These are phyloP conservation scores for Pontederia crassipes DNA, from an alignment of 176 grass and related monocot genomes.

Conservation along the genomic window DNA sequence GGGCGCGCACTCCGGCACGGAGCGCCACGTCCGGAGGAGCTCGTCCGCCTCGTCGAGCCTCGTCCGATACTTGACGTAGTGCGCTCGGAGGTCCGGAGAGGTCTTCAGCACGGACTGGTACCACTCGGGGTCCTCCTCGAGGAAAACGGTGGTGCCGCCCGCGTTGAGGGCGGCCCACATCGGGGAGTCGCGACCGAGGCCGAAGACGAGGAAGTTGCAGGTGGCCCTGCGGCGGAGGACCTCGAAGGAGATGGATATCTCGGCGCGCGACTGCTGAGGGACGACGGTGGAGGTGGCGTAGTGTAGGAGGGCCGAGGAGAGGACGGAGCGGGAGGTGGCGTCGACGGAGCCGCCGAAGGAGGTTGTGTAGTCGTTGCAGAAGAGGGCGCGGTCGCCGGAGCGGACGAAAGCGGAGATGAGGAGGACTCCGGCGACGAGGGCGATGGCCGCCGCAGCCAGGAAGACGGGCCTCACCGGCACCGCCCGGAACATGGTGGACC, in stretches of 20 bases:
- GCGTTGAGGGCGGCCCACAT: constrained; percentile 47
- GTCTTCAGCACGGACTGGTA: constrained; percentile 20
- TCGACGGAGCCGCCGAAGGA: background rate
- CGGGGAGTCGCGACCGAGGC: constrained; percentile 46
- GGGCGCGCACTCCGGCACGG: constrained; percentile 24
- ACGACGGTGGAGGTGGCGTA: constrained; percentile 23
- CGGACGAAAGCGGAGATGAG: background rate
- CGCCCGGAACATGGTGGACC: background rate
- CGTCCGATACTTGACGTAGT: constrained; percentile 37
- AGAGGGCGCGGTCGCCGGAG: background rate
- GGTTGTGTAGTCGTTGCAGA: constrained; percentile 12
- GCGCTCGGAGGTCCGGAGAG: constrained; percentile 17
- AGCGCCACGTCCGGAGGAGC: constrained; percentile 37
- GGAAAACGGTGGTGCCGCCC: constrained; percentile 38
- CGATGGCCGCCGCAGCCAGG: background rate
- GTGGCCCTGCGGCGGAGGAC: constrained; percentile 41
- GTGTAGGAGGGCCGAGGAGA: constrained; percentile 15
- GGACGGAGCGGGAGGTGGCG: constrained; percentile 10
- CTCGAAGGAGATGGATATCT: constrained; percentile 39
- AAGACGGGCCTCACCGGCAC: constrained; percentile 2
- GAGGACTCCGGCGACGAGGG: constrained; percentile 1
- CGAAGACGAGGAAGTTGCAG: constrained; percentile 64
- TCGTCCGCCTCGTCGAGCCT: constrained; percentile 44
- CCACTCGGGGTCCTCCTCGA: constrained; percentile 40
- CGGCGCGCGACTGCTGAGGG: constrained; percentile 31